Evolutionary conservation across 192 early-diverging fungal genomes (phyloP).

Genomic region (Backusella macrospora): DNA sequence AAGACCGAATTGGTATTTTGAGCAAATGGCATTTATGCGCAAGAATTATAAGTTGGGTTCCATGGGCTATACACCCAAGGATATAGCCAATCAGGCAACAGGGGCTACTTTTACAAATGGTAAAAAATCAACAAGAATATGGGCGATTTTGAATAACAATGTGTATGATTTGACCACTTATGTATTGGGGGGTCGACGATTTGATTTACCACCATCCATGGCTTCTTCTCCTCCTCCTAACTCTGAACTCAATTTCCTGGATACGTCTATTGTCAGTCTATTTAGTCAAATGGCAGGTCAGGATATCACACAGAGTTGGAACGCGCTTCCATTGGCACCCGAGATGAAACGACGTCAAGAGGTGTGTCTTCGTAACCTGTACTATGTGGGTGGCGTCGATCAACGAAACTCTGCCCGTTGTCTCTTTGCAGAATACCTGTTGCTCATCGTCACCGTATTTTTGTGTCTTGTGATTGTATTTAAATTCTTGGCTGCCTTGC

Average conservation of each 20-base stretch:
- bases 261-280: slow-evolving; percentile 58
- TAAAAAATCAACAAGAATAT: slow-evolving; percentile 44
- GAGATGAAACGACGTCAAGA: slow-evolving; percentile 50
- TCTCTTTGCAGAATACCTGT: slow-evolving; percentile 83
- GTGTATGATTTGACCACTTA: slow-evolving; percentile 79
- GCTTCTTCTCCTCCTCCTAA: slow-evolving; percentile 40
- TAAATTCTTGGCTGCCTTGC: slow-evolving; percentile 76
- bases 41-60: slow-evolving; percentile 67
- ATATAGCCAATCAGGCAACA: slow-evolving; percentile 54
- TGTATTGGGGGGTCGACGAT: slow-evolving; percentile 52
- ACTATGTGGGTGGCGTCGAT: slow-evolving; percentile 88
- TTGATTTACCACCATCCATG: slow-evolving; percentile 43
- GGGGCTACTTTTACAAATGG: slow-evolving; percentile 28
- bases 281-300: slow-evolving; percentile 64
- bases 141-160: slow-evolving; percentile 69
- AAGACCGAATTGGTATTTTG: slow-evolving; percentile 71
- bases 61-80: slow-evolving; percentile 63
- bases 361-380: slow-evolving; percentile 81
- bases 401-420: slow-evolving; percentile 75
- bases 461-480: slow-evolving; percentile 82
- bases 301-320: slow-evolving; percentile 66
- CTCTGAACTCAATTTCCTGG: slow-evolving; percentile 59
- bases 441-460: slow-evolving; percentile 77
- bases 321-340: slow-evolving; percentile 53
- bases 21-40: slow-evolving; percentile 61